Evolutionary conservation across 345 rosid genomes (phyloP), one percentile per base, ranked within the genome.

Genomic region (Corchorus capsularis): DNA sequence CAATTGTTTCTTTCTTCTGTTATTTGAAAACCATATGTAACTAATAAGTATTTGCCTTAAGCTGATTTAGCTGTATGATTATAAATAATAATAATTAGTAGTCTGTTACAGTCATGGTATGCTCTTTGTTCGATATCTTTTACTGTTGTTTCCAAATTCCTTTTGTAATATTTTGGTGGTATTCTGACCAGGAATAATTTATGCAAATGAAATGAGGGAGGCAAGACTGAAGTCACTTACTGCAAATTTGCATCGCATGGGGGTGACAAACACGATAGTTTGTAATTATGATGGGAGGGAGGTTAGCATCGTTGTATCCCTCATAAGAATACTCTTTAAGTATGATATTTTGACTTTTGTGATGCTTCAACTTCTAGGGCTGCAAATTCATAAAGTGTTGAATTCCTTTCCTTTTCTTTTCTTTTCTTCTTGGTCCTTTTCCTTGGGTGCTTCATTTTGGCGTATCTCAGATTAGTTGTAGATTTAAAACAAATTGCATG

Each of bases 251-350:
- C 93, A 92, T 80, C 96, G 96, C 35, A 88, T 93, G 97, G 99
- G 98, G 10, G 98, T 93, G 66, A 92, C 97, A 59, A 95, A 95
- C 87, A 87, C 97, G 71, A 78, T 95, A 65, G 97, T 93, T 65
- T 90, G 92, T 79, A 93, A 95, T 88, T 95, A 95, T 79, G 99
- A 95, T 78, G 98, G 99, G 60, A 93, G 92, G 80, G 97, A 95
- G 91, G 99, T 95, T 72, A 76, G 95, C 69, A 49, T 78, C 79
- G 64, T 70, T 20, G 57, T 64, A 11, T 11, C 62, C 20, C 12
- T 69, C 11, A 54, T 56, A 46, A 49, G 43, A 17, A 56, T 62
- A n/a, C 65, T 47, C 12, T 56, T 3, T 55, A 71, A 53, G 5
- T 47, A 20, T 46, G 20, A 12, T 35, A 7, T 13, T 60, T 16